Conservation (phyloP, 2,329 filamentous ascomycete species). For the Phialophora chinensis region DNA sequence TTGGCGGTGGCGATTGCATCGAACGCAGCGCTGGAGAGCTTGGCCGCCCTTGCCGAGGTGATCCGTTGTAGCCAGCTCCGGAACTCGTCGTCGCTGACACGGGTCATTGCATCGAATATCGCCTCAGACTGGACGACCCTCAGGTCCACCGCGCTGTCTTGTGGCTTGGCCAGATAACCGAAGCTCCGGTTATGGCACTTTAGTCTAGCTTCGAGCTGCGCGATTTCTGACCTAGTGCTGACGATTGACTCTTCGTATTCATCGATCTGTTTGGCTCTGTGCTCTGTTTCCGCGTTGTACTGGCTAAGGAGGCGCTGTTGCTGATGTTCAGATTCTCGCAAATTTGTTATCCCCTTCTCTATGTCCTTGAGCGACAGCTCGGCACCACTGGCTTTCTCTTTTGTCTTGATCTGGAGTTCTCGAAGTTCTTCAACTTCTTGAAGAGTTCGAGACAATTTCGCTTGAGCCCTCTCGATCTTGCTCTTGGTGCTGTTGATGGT, state of each 20-base stretch:
- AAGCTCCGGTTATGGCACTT: background rate
- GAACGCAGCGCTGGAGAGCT: background rate
- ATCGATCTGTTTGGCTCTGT: background rate
- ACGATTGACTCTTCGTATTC: background rate
- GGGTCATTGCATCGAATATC: background rate
- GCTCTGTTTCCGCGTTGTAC: background rate
- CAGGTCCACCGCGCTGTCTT: background rate
- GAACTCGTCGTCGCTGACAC: background rate
- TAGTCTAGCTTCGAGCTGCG: background rate
- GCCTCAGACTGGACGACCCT: background rate
- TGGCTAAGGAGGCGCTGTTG: background rate
- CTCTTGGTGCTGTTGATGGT: background rate
- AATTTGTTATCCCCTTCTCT: background rate
- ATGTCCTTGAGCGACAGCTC: background rate
- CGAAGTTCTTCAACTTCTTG: background rate
- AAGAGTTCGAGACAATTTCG: background rate
- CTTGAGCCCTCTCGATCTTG: background rate
- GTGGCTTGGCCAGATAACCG: background rate
- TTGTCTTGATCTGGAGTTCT: background rate
- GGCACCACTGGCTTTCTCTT: background rate
- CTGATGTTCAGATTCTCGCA: background rate
- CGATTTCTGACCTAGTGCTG: background rate
- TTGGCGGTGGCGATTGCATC: background rate
- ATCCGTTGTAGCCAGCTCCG: background rate
- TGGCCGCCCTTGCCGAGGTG: background rate